A percentile compares a stretch with the other conserved stretches of the same genome.
Conservation (phyloP, 768 basidiomycete genomes). For the Serendipita sp. region DNA sequence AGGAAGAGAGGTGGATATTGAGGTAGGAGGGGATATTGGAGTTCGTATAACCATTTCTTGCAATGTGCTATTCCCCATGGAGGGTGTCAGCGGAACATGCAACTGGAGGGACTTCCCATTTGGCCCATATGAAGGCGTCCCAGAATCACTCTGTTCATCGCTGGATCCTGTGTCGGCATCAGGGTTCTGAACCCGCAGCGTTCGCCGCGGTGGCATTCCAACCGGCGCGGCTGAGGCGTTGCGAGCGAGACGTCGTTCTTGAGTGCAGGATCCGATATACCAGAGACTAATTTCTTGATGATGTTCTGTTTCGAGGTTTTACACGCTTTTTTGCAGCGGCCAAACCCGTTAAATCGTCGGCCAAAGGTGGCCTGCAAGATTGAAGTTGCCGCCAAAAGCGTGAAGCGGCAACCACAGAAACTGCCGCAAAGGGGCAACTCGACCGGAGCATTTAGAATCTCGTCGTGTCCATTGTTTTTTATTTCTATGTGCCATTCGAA, state of each 20-base stretch:
- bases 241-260: not conserved
- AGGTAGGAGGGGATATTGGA: not conserved
- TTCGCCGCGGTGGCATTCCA: slow-evolving; percentile 1
- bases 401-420: no score
- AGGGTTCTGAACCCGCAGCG: slow-evolving; percentile 3
- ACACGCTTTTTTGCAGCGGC: not conserved
- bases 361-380: not conserved
- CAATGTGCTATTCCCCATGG: not conserved
- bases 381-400: no score
- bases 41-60: not conserved
- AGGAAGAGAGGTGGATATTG: not conserved
- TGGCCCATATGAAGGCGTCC: not conserved
- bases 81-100: not conserved
- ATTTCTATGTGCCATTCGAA: no score
- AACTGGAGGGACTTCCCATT: not conserved
- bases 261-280: not conserved
- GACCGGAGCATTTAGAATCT: no score
- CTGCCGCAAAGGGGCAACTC: no score
- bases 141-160: not conserved
- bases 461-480: no score
- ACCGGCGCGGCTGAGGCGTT: not conserved
- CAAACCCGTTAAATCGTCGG: not conserved
- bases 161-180: not conserved
- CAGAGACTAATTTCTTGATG: not conserved
- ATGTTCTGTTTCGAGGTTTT: not conserved